A percentile compares a stretch with the other conserved stretches of the same genome.
These are phyloP conservation scores for Phtheirospermum japonicum DNA, from an alignment of 257 asterid species.

Conservation along the genomic window DNA sequence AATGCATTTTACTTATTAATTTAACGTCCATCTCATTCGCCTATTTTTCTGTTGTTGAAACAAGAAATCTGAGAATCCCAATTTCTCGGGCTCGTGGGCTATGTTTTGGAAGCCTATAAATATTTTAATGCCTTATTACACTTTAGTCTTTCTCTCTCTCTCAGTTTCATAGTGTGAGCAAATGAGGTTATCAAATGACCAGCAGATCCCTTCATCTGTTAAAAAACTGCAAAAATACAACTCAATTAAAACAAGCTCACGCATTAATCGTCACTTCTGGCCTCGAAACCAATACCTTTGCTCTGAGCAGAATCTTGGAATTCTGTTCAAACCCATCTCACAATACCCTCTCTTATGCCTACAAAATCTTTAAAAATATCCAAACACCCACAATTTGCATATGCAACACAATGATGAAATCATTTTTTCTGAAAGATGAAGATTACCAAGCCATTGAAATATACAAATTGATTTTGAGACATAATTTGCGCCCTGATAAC, in stretches of 20 bases:
- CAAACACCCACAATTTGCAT: constrained; percentile 66
- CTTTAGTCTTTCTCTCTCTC: no score
- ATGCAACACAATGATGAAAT: constrained; percentile 61
- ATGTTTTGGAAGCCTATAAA: no score
- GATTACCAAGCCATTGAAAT: constrained; percentile 29
- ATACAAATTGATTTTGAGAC: constrained; percentile 42
- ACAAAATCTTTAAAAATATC: constrained; percentile 44
- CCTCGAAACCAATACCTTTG: constrained; percentile 49
- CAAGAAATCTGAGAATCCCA: no score
- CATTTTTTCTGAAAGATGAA: constrained; percentile 46
- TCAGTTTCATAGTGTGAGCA: no score
- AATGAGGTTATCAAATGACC: constrained; percentile 22
- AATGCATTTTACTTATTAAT: no score
- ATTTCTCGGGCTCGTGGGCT: no score
- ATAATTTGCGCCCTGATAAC: constrained; percentile 55
- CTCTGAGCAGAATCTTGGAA: constrained; percentile 70
- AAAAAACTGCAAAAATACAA: constrained; percentile 49
- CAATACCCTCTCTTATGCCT: constrained; percentile 42
- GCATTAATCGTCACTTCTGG: constrained; percentile 52
- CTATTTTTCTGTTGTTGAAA: background rate
- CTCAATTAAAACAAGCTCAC: constrained; percentile 50
- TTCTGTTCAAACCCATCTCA: constrained; percentile 60
- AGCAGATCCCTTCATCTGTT: constrained; percentile 45
- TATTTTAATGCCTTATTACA: no score
- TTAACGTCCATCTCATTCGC: no score